Evolutionary conservation across 2,329 filamentous ascomycete genomes (phyloP).

Genomic region (Aspergillus transmontanensis): DNA sequence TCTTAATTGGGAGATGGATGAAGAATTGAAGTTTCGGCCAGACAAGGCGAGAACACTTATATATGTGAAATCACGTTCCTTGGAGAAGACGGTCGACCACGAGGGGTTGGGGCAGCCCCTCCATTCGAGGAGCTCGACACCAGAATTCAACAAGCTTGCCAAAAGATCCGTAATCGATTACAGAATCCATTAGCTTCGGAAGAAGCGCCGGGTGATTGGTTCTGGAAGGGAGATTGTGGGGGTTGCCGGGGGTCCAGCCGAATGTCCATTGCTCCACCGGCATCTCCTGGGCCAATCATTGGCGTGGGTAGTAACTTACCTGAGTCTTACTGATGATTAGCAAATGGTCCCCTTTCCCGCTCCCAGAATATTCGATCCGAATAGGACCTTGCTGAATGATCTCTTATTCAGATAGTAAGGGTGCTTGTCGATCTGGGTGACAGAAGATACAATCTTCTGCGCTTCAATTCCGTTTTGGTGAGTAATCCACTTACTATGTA

Average conservation of each 20-base stretch:
- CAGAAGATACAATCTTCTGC: neutral
- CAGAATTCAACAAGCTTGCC: neutral
- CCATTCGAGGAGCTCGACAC: neutral
- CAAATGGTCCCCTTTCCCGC: constrained; percentile 26
- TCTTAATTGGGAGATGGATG: neutral
- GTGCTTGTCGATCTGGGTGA: neutral
- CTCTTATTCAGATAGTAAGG: constrained; percentile 6
- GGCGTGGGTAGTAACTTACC: constrained; percentile 16
- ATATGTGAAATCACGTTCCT: neutral
- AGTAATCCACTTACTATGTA: neutral
- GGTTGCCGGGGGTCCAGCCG: neutral
- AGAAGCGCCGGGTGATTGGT: constrained; percentile 7
- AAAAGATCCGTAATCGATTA: constrained; percentile 29
- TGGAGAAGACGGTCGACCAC: neutral
- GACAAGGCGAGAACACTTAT: neutral
- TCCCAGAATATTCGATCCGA: constrained; percentile 1
- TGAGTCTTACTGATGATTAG: constrained; percentile 38
- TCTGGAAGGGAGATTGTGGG: neutral
- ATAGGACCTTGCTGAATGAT: constrained; percentile 10
- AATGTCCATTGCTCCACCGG: neutral
- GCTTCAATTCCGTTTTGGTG: neutral
- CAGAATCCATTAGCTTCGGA: constrained; percentile 15
- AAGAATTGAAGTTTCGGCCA: neutral
- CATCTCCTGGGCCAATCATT: constrained; percentile 2
- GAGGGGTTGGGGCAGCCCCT: neutral